phyloP scores from a whole-genome alignment of 1,284 basidiomycete genomes.

The Puccinia polysora region DNA sequence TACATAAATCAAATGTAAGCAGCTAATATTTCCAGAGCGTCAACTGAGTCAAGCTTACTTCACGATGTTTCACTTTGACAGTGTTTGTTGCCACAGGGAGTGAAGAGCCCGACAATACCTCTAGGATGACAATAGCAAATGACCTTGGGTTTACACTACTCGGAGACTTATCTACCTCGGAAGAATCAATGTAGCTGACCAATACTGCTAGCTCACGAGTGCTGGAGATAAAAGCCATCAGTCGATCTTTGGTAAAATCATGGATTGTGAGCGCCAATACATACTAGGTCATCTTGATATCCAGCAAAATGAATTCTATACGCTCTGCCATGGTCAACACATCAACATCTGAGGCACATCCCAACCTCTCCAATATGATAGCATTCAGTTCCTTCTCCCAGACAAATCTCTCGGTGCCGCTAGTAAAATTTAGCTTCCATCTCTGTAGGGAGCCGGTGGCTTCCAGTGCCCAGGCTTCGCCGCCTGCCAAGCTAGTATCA shows the following conservation, averaged over 20 bases:
- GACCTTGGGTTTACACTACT: constrained; percentile 36
- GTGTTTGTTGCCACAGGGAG: constrained; percentile 22
- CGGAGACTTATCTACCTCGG: neutral
- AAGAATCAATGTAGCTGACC: constrained; percentile 29
- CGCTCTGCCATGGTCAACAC: constrained; percentile 46
- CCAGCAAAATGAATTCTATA: constrained; percentile 32
- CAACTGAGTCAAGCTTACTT: constrained; percentile 19
- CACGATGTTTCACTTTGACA: constrained; percentile 34
- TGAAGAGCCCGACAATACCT: constrained; percentile 28
- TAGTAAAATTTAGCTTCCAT: constrained; percentile 50
- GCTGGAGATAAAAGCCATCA: constrained; percentile 34
- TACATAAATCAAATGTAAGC: too few relatives aligned
- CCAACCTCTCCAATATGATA: constrained; percentile 47
- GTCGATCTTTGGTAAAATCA: constrained; percentile 44
- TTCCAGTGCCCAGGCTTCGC: constrained; percentile 48
- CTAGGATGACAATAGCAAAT: constrained; percentile 38
- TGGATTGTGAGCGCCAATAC: neutral
- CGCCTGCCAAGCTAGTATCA: constrained; percentile 46
- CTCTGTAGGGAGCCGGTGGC: constrained; percentile 48
- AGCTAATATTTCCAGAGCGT: too few relatives aligned
- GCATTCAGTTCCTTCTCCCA: constrained; percentile 50
- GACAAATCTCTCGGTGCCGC: constrained; percentile 48
- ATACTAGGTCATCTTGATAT: constrained; percentile 36
- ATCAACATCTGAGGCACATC: constrained; percentile 46
- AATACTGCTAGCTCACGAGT: constrained; percentile 39